A percentile compares a stretch with the other conserved stretches of the same genome.
Evolutionary conservation across 225 moss, liverwort and hornwort genomes (phyloP).

Genomic region (Antitrichia curtipendula): DNA sequence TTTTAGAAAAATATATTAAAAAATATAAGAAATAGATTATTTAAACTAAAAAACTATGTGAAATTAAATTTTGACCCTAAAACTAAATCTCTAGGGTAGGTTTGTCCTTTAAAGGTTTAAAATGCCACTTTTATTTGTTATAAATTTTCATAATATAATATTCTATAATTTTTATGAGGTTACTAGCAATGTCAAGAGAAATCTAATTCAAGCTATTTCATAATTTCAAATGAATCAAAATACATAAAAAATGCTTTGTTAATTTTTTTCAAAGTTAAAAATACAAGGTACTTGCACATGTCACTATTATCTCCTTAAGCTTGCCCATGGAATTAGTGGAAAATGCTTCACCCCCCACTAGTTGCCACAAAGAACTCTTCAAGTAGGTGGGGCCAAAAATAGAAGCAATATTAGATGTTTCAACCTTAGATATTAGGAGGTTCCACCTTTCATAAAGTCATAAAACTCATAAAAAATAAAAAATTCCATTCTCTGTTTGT

Average conservation of each 20-base stretch:
- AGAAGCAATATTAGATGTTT: rapidly evolving
- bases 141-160: rapidly evolving
- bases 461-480: background rate
- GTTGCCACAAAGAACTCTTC: too few species aligned
- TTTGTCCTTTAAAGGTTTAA: too few species aligned
- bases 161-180: background rate
- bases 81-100: rapidly evolving
- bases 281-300: rapidly evolving
- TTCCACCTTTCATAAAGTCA: background rate
- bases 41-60: too few species aligned
- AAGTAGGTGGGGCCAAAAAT: background rate
- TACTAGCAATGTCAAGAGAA: background rate
- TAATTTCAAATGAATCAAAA: background rate
- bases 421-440: background rate
- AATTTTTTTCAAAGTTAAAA: background rate
- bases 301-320: background rate
- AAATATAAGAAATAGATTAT: too few species aligned
- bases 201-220: rapidly evolving
- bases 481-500: background rate
- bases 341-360: too few species aligned
- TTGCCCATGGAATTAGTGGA: rapidly evolving
- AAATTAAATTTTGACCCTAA: too few species aligned
- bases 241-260: rapidly evolving
- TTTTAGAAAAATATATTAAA: too few species aligned
- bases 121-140: background rate